A percentile compares a stretch with the other conserved stretches of the same genome.
phyloP scores from a whole-genome alignment of 805 yeast genomes.

The Candida golubevii region DNA sequence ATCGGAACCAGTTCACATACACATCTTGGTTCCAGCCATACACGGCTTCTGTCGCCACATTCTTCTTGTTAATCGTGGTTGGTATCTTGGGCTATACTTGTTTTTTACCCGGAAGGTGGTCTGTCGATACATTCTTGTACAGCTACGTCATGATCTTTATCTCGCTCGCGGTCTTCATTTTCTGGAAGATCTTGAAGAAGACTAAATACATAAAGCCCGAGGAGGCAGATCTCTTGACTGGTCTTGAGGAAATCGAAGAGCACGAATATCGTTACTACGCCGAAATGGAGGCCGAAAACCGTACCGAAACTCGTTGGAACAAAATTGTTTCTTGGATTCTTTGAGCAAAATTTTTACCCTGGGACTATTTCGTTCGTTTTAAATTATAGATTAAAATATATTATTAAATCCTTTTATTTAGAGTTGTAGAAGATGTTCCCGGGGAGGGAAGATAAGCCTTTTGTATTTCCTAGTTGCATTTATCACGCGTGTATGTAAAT shows the following conservation, averaged over 20 bases:
- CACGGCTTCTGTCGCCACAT: constrained; percentile 28
- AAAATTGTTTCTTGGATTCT: constrained; percentile 13
- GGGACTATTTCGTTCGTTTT: not conserved
- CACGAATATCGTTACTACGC: constrained; percentile 44
- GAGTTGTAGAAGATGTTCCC: no score
- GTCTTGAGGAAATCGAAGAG: constrained; percentile 45
- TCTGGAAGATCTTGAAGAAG: constrained; percentile 36
- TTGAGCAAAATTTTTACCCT: constrained; percentile 1
- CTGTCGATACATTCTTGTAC: constrained; percentile 56
- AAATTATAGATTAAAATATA: not conserved
- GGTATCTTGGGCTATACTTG: constrained; percentile 69
- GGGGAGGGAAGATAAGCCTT: no score
- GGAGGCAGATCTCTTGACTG: constrained; percentile 44
- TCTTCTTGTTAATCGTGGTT: constrained; percentile 34
- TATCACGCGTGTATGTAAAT: no score
- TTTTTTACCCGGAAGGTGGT: constrained; percentile 66
- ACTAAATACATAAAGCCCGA: constrained; percentile 37
- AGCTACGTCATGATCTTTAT: constrained; percentile 68
- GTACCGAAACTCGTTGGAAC: constrained; percentile 14
- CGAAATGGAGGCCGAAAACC: constrained; percentile 25
- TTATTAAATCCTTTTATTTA: not conserved
- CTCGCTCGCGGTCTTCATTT: constrained; percentile 24
- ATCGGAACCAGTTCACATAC: constrained; percentile 36
- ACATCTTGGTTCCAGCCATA: constrained; percentile 44
- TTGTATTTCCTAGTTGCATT: no score